Evolutionary conservation across 2,329 filamentous ascomycete species (phyloP).

Genomic region (Coniochaeta ligniaria): DNA sequence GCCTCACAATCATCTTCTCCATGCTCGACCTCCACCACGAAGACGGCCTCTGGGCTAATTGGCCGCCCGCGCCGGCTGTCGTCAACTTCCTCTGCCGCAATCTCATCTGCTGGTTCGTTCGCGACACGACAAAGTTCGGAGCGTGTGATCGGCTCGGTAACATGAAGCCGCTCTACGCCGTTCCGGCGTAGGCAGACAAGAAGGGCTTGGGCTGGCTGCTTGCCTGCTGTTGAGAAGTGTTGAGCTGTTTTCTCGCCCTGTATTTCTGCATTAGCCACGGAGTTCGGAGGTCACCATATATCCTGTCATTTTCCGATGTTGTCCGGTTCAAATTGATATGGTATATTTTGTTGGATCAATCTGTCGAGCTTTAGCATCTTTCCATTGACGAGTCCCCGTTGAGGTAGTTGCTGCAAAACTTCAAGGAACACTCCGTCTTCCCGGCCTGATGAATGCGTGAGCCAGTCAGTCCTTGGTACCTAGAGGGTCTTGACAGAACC

Average conservation of each 20-base stretch:
- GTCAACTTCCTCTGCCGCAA: slow-evolving; percentile 12
- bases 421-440: too few relatives aligned
- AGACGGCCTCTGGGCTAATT: slow-evolving; percentile 22
- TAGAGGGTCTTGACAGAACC: too few relatives aligned
- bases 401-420: too few relatives aligned
- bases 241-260: not conserved
- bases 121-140: slow-evolving; percentile 17
- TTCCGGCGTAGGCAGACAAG: slow-evolving; percentile 6
- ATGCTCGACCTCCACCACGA: slow-evolving; percentile 17
- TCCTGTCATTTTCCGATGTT: not conserved
- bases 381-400: not conserved
- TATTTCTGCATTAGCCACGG: not conserved
- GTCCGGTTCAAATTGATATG: not conserved
- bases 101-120: slow-evolving; percentile 12
- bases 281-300: not conserved
- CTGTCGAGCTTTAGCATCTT: not conserved
- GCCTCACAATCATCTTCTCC: slow-evolving; percentile 11
- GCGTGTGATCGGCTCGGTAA: slow-evolving; percentile 14
- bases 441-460: too few relatives aligned
- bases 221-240: not conserved
- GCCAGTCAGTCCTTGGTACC: too few relatives aligned
- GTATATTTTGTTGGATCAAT: too few relatives aligned
- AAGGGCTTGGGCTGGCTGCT: not conserved
- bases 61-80: slow-evolving; percentile 13
- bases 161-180: slow-evolving; percentile 17